These are phyloP conservation scores for Calocera cornea DNA, from an alignment of 768 basidiomycete genomes.

Conservation along the genomic window DNA sequence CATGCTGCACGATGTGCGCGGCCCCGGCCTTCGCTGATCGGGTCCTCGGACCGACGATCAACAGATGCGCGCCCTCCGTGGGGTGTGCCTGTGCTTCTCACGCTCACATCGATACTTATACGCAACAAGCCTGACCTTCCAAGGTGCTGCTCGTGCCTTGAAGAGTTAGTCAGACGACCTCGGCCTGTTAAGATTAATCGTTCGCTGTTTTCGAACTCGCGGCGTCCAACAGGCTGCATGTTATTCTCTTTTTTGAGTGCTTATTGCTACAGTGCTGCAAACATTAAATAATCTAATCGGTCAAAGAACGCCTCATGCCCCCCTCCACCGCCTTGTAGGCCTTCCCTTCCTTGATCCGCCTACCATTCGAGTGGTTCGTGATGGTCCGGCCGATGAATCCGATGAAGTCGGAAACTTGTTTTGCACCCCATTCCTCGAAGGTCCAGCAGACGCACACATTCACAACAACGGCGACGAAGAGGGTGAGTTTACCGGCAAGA, in stretches of 20 bases:
- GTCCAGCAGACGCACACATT: constrained; percentile 60
- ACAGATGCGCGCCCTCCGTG: background rate
- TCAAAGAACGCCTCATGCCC: constrained; percentile 32
- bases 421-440: constrained; percentile 68
- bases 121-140: no score
- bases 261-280: background rate
- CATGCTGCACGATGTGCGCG: background rate
- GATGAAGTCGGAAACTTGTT: constrained; percentile 41
- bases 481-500: constrained; percentile 45
- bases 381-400: constrained; percentile 27
- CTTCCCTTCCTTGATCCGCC: constrained; percentile 51
- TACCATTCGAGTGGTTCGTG: constrained; percentile 31
- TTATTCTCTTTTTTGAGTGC: background rate
- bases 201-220: no score
- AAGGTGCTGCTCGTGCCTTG: no score
- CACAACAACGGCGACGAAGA: constrained; percentile 50
- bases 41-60: background rate
- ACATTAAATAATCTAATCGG: background rate
- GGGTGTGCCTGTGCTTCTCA: no score
- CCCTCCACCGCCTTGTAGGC: constrained; percentile 77
- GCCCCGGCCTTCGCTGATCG: background rate
- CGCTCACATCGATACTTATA: no score
- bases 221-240: no score
- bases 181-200: no score
- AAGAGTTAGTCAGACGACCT: no score